Evolutionary conservation across 306 rosid species (phyloP), one percentile per base, ranked within the genome.

Genomic region (Fragaria iinumae): DNA sequence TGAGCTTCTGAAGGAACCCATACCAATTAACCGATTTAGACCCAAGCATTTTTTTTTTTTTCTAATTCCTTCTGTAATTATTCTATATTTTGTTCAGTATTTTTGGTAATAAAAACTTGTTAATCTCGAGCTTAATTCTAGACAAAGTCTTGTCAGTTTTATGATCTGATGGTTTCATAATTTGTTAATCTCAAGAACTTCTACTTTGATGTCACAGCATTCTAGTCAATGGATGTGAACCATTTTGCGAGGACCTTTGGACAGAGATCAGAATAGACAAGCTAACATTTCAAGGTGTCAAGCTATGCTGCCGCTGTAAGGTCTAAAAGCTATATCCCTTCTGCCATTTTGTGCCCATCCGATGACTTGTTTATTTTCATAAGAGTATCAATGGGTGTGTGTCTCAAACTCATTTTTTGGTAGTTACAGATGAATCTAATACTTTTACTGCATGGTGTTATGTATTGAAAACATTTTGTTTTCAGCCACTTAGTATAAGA

Each of bases 211-310:
- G 74, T 63, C 45, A 67, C 83, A 94, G 98, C 83, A 85, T 92
- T 81, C 83, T 94, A 50, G 91, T 94, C 69, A 83, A 84, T 75
- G 97, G 97, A 5, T 82, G 90, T 73, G 91, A 85, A 76, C 91
- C 98, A 68, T 89, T 75, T 87, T 81, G 96, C 36, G 97, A 94
- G 83, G 98, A 94, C 86, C 34, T 92, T 12, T 94, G 97, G 97
- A 86, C 84, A 20, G 92, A 92, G 71, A 87, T 94, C 80, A 78
- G 62, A 80, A 94, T 94, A 76, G 55, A 79, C 81, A 82, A 80
- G 55, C 81, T 84, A 80, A 79, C 74, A 59, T 94, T 94, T 89
- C 85, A 75, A 66, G 97, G 97, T 21, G 96, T 89, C 82, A 94
- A 89, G 82, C 79, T 94, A 41, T 90, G 96, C 78, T 64, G 82